These are phyloP conservation scores for Cystobasidium pallidum DNA, from an alignment of 1,284 basidiomycete genomes.

Conservation along the genomic window DNA sequence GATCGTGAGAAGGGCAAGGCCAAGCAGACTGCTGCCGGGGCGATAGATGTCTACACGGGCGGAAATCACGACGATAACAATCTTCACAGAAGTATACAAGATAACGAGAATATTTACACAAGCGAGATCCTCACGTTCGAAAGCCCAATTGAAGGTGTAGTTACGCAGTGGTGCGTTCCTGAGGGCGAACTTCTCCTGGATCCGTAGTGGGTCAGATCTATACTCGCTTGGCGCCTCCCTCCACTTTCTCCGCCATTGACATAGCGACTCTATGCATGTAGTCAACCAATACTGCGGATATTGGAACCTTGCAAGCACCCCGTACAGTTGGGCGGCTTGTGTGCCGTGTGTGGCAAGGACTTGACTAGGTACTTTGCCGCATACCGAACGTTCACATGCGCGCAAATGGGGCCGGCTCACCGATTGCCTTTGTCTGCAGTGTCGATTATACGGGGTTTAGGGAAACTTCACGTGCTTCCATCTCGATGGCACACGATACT, in stretches of 20 bases:
- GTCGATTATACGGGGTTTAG: conserved; percentile 83
- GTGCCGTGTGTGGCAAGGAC: conserved; percentile 89
- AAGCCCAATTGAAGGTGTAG: conserved; percentile 72
- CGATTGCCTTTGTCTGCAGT: conserved; percentile 58
- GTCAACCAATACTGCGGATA: conserved; percentile 60
- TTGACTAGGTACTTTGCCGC: conserved; percentile 74
- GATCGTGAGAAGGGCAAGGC: neutral
- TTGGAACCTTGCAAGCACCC: conserved; percentile 91
- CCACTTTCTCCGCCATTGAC: neutral
- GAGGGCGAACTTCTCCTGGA: conserved; percentile 49
- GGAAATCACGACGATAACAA: neutral
- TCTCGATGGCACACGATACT: conserved; percentile 76
- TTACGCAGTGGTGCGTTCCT: conserved; percentile 67
- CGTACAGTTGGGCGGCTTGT: conserved; percentile 87
- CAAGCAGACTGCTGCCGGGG: neutral
- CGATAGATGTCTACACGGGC: neutral
- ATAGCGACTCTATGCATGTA: neutral
- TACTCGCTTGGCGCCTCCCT: no score
- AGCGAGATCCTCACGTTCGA: conserved; percentile 86
- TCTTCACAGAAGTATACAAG: neutral
- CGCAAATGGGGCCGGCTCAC: neutral
- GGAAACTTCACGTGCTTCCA: conserved; percentile 74
- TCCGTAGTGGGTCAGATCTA: conserved; percentile 50
- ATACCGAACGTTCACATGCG: conserved; percentile 34
- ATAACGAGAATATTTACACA: conserved; percentile 58